Percentiles rank a stretch among this genome's conserved stretches.
Evolutionary conservation across 2,329 filamentous ascomycete species (phyloP).

Genomic region (Ophiocordyceps camponoti-leonardi): DNA sequence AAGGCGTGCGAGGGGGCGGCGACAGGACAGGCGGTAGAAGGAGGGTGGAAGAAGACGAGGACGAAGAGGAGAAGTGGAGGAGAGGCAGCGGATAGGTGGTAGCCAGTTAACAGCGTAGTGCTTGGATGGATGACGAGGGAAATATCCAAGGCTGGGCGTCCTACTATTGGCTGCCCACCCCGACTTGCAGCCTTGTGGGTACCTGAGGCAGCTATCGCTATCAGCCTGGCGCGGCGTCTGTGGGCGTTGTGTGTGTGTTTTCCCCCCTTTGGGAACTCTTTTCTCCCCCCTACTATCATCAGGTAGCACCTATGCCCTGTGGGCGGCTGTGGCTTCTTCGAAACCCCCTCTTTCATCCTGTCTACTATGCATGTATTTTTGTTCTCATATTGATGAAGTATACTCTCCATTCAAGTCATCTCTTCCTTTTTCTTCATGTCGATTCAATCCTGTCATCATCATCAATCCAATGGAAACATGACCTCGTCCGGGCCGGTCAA

Average conservation of each 20-base stretch:
- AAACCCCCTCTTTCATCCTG: not conserved
- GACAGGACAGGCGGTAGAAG: not conserved
- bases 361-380: too few relatives aligned
- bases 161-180: not conserved
- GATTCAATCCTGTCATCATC: not conserved
- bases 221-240: not conserved
- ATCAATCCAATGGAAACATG: not conserved
- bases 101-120: not conserved
- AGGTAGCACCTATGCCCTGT: too few relatives aligned
- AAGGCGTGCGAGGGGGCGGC: not conserved
- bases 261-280: too few relatives aligned
- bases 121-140: not conserved
- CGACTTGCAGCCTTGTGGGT: not conserved
- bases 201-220: not conserved
- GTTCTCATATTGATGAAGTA: too few relatives aligned
- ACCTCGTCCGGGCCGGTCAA: not conserved
- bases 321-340: too few relatives aligned
- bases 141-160: not conserved
- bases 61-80: not conserved
- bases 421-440: not conserved
- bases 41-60: not conserved
- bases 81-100: not conserved
- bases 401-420: not conserved
- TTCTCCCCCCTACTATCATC: too few relatives aligned
- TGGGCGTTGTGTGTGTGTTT: too few relatives aligned